Evolutionary conservation across 2,329 filamentous ascomycete species (phyloP).

Genomic region (Penicillium griseofulvum): DNA sequence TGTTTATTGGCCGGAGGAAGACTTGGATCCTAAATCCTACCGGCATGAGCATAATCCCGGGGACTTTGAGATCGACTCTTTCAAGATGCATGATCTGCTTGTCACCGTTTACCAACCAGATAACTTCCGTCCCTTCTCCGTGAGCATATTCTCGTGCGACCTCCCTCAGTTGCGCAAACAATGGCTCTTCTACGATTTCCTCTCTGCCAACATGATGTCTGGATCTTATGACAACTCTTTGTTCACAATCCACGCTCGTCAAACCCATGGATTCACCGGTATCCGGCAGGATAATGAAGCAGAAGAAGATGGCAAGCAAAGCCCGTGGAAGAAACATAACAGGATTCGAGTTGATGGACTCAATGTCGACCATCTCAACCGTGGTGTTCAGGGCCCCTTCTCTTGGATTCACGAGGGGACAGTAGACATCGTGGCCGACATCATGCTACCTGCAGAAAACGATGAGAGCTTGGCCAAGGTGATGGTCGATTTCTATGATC

Average conservation of each 20-base stretch:
- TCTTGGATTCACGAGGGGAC: conserved; percentile 98
- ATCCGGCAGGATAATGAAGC: conserved; percentile 56
- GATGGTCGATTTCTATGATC: conserved; percentile 95
- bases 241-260: conserved; percentile 93
- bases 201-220: conserved; percentile 93
- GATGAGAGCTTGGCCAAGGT: conserved; percentile 90
- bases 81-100: conserved; percentile 91
- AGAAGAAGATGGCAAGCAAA: conserved; percentile 62
- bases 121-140: conserved; percentile 87
- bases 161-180: conserved; percentile 89
- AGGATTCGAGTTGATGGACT: conserved; percentile 88
- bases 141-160: conserved; percentile 95
- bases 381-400: conserved; percentile 88
- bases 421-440: conserved; percentile 92
- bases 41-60: conserved; percentile 83
- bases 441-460: conserved; percentile 86
- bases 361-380: conserved; percentile 93
- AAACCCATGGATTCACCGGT: conserved; percentile 76
- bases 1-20: conserved; percentile 67
- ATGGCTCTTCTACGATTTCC: conserved; percentile 96
- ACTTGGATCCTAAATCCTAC: conserved; percentile 79
- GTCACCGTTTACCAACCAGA: conserved; percentile 88
- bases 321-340: conserved; percentile 93
- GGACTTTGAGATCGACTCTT: conserved; percentile 95
- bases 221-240: conserved; percentile 93